Base-by-base conservation (phyloP, 257 asterid species). In the Apocynum venetum region DNA sequence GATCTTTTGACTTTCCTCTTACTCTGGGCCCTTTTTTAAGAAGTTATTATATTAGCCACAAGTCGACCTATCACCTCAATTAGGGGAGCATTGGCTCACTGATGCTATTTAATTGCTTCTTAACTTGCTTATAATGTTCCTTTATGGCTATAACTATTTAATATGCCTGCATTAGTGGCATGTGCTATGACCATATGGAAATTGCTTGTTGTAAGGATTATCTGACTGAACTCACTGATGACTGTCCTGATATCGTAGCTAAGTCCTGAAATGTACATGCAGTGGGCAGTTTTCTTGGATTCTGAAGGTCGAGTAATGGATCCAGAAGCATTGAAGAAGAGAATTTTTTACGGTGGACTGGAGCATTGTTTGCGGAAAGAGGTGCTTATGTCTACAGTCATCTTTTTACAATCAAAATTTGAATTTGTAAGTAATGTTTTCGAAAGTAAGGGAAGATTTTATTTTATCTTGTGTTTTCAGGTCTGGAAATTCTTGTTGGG, bases 321-420 rank as follows among this genome's bases (percentile, higher is more conserved):
- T 80, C 72, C 97, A 40, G 79, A 89, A 65, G 88, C 97, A 15
- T 84, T 93, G 76, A 87, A 85, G 82, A 90, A 88, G 82, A 83
- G 98, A 87, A 89, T 93, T 83, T 96, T 93, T 84, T 96, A 93
- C 74, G 99, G 98, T 41, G 97, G 98, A 49, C 86, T 91, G 74
- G 98, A 96, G 77, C 93, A 87, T 69, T 76, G 83, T 89, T 76
- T 89, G 86, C 88, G 98, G 81, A 88, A 87, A 70, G 97, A 91
- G 96, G 99, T 96, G 51, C 67, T 35, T 67, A n/a, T 57, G 4
- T 52, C 11, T 51, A 17, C 61, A 14, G 61, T 47, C 8, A 12
- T 52, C 15, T 52, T 46, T 43, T 63, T 17, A n/a, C 8, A 15
- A 36, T 51, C 59, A n/a, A 63, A 43, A 41, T 13, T 6, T 52